phyloP scores from a whole-genome alignment of 2,329 filamentous ascomycete species.

The Talaromyces atroroseus region DNA sequence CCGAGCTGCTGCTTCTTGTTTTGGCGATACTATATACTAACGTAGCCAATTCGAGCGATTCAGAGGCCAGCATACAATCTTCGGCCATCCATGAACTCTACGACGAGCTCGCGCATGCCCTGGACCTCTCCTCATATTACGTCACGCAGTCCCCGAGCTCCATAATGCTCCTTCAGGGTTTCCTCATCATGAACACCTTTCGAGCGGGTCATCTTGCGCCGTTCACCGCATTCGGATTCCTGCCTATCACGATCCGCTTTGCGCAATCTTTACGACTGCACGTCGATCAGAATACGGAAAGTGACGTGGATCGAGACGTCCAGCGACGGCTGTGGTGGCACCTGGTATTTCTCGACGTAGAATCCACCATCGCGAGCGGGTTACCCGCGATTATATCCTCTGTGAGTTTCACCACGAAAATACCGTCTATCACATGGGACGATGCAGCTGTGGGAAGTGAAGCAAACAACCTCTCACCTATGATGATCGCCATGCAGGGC shows the following conservation, averaged over 20 bases:
- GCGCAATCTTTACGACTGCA: not conserved
- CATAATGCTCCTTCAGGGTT: slow-evolving; percentile 1
- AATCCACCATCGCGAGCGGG: not conserved
- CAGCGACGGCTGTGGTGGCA: not conserved
- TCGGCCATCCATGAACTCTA: not conserved
- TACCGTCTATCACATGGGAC: not conserved
- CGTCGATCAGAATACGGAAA: not conserved
- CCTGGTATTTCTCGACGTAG: not conserved
- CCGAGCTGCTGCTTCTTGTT: not conserved
- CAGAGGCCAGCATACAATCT: not conserved
- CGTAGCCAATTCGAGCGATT: not conserved
- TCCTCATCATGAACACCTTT: not conserved
- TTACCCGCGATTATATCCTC: not conserved
- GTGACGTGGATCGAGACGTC: not conserved
- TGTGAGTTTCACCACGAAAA: not conserved
- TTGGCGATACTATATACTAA: not conserved
- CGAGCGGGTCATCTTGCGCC: not conserved
- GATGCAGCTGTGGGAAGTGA: not conserved
- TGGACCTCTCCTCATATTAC: not conserved
- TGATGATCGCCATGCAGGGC: not conserved
- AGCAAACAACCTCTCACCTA: not conserved
- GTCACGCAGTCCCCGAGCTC: not conserved
- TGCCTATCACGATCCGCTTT: not conserved
- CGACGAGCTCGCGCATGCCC: not conserved
- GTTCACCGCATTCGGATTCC: not conserved